Evolutionary conservation across 2,329 filamentous ascomycete genomes (phyloP), one percentile per base, ranked within the genome.

Genomic region (Geosmithia flava): DNA sequence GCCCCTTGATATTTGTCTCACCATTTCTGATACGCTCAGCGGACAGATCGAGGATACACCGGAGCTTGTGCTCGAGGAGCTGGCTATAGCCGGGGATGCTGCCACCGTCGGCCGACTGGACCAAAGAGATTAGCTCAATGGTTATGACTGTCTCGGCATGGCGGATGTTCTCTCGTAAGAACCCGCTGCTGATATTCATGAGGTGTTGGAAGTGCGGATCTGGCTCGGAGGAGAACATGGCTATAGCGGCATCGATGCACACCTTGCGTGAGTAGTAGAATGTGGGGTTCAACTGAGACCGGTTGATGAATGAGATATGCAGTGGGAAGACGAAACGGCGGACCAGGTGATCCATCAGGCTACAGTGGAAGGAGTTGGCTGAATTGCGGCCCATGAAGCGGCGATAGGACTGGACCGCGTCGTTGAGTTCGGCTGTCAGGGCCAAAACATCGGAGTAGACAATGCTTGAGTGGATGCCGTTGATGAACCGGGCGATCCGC

Each of bases 261-360:
- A 68, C 59, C 50, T 71, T 74, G 33, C 67, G 63, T 0, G 72
- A 76, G 58, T 69, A 74, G 52, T 74, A 65, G 53, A 68, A 78
- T 4, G 67, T 50, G 0, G 70, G 72, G 46, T 75, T 67, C 1
- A 54, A 52, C 5, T 58, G 62, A 10, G 72, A 67, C 50, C 65
- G 59, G 39, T 57, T 58, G 39, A 67, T 67, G 54, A 71, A 78
- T 1, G 69, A 63, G 7, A 67, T 68, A 52, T 82, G 77, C 0
- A 82, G 61, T 1, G 69, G 66, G 15, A 81, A 67, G 2, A 80
- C 54, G 54, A 78, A 80, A 15, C 78, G 72, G 5, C 73, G 71
- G 3, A 75, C 62, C 0, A 75, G 61, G 41, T 72, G 70, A 45
- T 78, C 69, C 23, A 76, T 59, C 5, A 79, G 55, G 49, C 76